phyloP scores from a whole-genome alignment of 805 yeast genomes.

The Myxozyma udenii region DNA sequence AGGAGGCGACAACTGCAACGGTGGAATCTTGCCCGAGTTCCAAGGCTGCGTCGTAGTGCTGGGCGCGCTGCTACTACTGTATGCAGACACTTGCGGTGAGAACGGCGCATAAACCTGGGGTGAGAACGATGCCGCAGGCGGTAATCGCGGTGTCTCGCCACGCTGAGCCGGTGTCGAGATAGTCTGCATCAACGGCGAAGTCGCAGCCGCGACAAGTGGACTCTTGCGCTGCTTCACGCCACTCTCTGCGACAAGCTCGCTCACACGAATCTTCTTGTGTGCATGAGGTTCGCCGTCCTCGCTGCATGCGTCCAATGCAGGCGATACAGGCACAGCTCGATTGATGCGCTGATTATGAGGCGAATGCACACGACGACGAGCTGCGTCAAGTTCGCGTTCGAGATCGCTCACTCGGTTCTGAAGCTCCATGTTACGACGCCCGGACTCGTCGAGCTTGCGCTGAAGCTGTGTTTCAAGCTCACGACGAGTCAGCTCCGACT shows the following conservation, averaged over 20 bases:
- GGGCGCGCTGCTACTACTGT: too few relatives aligned
- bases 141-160: slow-evolving; percentile 10
- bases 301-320: slow-evolving; percentile 14
- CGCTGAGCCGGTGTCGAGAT: slow-evolving; percentile 12
- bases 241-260: slow-evolving; percentile 18
- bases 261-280: slow-evolving; percentile 26
- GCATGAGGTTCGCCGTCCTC: slow-evolving; percentile 11
- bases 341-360: slow-evolving; percentile 8
- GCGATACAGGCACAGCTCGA: slow-evolving; percentile 16
- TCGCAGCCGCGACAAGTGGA: background rate
- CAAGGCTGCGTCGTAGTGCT: too few relatives aligned
- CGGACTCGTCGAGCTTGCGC: slow-evolving; percentile 26
- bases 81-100: too few relatives aligned
- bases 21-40: slow-evolving; percentile 7
- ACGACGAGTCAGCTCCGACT: slow-evolving; percentile 35
- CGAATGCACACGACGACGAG: background rate
- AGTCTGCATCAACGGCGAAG: slow-evolving; percentile 11
- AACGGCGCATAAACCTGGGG: too few relatives aligned
- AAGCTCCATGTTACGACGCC: slow-evolving; percentile 22
- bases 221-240: slow-evolving; percentile 1
- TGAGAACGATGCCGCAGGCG: too few relatives aligned
- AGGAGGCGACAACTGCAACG: slow-evolving; percentile 22
- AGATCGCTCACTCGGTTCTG: slow-evolving; percentile 22
- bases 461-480: slow-evolving; percentile 50
- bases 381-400: slow-evolving; percentile 16